Evolutionary conservation across 768 basidiomycete species (phyloP), one percentile per base, ranked within the genome.

Genomic region (Hericium alpestre): DNA sequence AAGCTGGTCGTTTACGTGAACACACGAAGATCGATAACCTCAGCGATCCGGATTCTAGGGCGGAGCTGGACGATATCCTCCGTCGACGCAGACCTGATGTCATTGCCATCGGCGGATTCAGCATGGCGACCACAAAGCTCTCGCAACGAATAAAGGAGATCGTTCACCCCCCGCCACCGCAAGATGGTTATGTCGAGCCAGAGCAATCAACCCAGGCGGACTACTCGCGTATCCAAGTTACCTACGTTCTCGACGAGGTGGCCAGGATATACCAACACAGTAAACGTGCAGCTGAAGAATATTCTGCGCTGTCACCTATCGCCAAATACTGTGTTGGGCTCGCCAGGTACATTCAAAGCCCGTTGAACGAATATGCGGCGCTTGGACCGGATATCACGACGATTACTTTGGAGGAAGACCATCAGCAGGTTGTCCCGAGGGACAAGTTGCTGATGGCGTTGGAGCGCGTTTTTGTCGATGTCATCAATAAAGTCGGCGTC

Each of bases 221-320:
- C 27, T 60, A 64, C 37, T 79, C 81, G 63, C 73, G 81, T 56
- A 86, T 83, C 49, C 86, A 85, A 1, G 83, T 94, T 56, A 82
- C 88, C 39, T 97, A 89, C 66, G 83, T 90, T 38, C 79, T 80
- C 43, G 96, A 99, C 65, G 91, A 95, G 56, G 86, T 95, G 38
- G 96, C 96, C 13, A 80, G 95, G 46, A 83, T 98, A 46, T 98
- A 92, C 70, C 93, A 94, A 71, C 86, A 93, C 66, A 93, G 90
- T 65, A 79, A 83, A 58, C 86, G 94, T 39, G 91, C 91, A 2
- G 75, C 79, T 27, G 83, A 84, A 53, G 96, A 98, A 70, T 93
- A 91, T 65, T 82, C 84, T 51, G 76, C 85, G 0, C 73, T 95
- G 46, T 81, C 90, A 0, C 73, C 81, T 4, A 84, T 86, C 49